Evolutionary conservation across 352 stramenopile genomes (phyloP).

Genomic region (Thalassiosira sp.): DNA sequence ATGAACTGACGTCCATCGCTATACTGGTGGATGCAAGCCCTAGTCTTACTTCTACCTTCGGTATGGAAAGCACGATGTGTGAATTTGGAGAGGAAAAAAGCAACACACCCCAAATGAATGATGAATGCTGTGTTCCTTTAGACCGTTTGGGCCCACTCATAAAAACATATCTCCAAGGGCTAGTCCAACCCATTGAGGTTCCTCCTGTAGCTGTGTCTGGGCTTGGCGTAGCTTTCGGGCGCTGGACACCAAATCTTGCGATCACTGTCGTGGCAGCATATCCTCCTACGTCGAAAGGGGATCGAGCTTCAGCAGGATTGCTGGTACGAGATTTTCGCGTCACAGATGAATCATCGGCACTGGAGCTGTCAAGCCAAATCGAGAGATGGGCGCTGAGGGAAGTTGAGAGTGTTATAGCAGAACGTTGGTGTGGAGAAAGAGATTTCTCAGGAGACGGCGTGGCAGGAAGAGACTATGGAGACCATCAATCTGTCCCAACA

Average conservation of each 20-base stretch:
- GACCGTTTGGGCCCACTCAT: conserved; percentile 69
- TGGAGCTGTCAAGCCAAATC: conserved; percentile 60
- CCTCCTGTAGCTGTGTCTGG: conserved; percentile 58
- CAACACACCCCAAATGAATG: conserved; percentile 3
- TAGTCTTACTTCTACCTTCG: conserved; percentile 70
- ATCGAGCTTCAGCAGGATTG: conserved; percentile 51
- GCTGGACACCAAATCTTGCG: conserved; percentile 70
- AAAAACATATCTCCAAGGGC: conserved; percentile 63
- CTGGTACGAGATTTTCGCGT: conserved; percentile 78
- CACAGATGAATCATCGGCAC: conserved; percentile 56
- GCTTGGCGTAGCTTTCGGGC: conserved; percentile 40
- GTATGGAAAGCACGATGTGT: conserved; percentile 14
- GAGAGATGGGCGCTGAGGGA: conserved; percentile 69
- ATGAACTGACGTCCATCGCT: conserved; percentile 78
- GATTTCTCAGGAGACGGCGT: conserved; percentile 42
- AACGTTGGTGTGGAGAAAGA: conserved; percentile 54
- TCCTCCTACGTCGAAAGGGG: conserved; percentile 53
- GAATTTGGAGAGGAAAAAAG: conserved; percentile 41
- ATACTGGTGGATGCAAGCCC: conserved; percentile 79
- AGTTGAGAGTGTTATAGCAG: conserved; percentile 72
- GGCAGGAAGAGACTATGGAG: conserved; percentile 13
- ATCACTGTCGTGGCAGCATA: conserved; percentile 79
- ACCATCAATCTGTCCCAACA: not conserved
- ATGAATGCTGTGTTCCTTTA: conserved; percentile 54
- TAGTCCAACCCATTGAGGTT: conserved; percentile 70